Evolutionary conservation across 257 asterid genomes (phyloP).

Genomic region (Jacaranda copaia): DNA sequence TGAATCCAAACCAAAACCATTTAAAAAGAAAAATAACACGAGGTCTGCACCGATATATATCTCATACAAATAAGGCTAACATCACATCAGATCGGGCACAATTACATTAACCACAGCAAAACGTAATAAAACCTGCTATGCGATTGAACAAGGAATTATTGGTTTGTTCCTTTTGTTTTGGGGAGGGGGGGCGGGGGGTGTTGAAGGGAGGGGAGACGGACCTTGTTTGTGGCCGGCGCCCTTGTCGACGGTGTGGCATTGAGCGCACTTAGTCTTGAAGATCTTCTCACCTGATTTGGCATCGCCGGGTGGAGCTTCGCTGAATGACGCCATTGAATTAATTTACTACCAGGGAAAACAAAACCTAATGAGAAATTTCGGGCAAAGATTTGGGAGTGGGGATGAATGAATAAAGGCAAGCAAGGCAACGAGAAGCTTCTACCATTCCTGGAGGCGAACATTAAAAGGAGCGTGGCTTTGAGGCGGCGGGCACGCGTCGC

Average conservation of each 20-base stretch:
- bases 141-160: too few species aligned
- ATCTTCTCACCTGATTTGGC: constrained; percentile 66
- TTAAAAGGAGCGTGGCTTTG: constrained; percentile 34
- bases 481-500: constrained; percentile 49
- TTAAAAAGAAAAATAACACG: background rate
- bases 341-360: background rate
- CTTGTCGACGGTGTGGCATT: constrained; percentile 80
- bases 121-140: background rate
- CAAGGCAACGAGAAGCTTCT: background rate
- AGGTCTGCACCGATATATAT: constrained; percentile 4
- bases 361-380: background rate
- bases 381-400: background rate
- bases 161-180: too few species aligned
- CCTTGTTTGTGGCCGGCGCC: constrained; percentile 91
- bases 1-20: background rate
- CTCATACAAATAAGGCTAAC: background rate
- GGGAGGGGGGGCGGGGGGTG: too few species aligned
- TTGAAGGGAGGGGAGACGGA: too few species aligned
- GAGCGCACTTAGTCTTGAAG: constrained; percentile 78
- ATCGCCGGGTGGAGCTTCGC: constrained; percentile 69
- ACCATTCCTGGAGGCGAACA: background rate
- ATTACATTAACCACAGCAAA: background rate
- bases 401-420: background rate
- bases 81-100: constrained; percentile 18
- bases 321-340: constrained; percentile 60